Conservation (phyloP, 2,329 filamentous ascomycete genomes). For the Colletotrichum limetticola region DNA sequence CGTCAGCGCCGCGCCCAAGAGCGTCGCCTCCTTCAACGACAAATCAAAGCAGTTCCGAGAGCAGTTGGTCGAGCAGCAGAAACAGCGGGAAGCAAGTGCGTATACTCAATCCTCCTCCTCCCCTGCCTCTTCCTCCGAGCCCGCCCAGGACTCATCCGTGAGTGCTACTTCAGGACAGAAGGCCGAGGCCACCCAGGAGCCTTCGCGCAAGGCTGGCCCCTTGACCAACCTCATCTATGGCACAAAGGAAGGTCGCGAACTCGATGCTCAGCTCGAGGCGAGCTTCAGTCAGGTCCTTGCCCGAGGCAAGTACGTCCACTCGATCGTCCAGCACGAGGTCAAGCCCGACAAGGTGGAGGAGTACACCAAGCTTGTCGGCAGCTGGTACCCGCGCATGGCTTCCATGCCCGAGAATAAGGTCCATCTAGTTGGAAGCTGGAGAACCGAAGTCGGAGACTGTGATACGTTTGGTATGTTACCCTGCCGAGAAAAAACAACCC, state of each 20-base stretch:
- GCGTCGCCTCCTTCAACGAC: conserved; percentile 79
- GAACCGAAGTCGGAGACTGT: conserved; percentile 96
- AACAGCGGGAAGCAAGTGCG: conserved; percentile 88
- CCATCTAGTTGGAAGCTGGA: conserved; percentile 96
- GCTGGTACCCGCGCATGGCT: conserved; percentile 94
- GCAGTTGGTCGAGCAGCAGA: conserved; percentile 79
- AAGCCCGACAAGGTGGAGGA: conserved; percentile 96
- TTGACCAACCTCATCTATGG: conserved; percentile 94
- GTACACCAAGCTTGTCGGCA: conserved; percentile 88
- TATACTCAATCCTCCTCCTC: conserved; percentile 49
- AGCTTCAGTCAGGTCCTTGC: conserved; percentile 96
- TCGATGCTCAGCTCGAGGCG: conserved; percentile 95
- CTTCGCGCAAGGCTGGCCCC: conserved; percentile 75
- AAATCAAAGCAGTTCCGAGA: conserved; percentile 91
- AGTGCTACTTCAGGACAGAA: conserved; percentile 63
- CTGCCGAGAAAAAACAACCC: background rate
- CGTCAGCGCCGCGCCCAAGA: conserved; percentile 73
- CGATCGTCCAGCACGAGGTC: conserved; percentile 95
- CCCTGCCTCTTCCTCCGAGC: conserved; percentile 48
- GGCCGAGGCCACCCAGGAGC: conserved; percentile 68
- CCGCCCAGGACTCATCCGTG: conserved; percentile 69
- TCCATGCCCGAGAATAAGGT: conserved; percentile 89
- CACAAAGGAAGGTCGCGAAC: conserved; percentile 92
- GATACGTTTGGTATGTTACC: conserved; percentile 86
- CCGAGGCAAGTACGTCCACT: conserved; percentile 97